Conservation (phyloP, 148 eudicot species). For the Salicornia ramosissima region DNA sequence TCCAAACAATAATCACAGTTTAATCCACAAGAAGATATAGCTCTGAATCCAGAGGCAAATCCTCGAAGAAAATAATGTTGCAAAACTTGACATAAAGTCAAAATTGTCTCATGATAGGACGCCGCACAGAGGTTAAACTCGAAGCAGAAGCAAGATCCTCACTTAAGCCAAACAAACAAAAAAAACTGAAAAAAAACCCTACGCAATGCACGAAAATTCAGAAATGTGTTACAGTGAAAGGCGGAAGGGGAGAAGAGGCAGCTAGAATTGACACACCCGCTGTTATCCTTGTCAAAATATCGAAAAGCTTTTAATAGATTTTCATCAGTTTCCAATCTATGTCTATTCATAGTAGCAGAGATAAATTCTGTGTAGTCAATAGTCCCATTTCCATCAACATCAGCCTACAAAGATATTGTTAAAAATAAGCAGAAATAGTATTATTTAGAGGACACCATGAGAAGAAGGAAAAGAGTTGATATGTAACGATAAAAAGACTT, state of each 20-base stretch:
- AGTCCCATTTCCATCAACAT: slow-evolving; percentile 88
- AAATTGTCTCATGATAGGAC: too few relatives aligned
- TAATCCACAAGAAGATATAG: not conserved
- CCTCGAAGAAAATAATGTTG: not conserved
- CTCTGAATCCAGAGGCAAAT: not conserved
- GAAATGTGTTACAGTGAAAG: not conserved
- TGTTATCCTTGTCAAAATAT: slow-evolving; percentile 75
- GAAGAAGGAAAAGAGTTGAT: not conserved
- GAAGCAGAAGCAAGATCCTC: not conserved
- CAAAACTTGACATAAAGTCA: not conserved
- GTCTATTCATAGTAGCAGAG: slow-evolving; percentile 89
- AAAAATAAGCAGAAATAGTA: slow-evolving; percentile 9
- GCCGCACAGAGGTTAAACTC: not conserved
- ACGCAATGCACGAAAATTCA: not conserved
- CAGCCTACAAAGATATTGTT: slow-evolving; percentile 20
- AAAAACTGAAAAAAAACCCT: not conserved
- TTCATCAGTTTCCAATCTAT: slow-evolving; percentile 74
- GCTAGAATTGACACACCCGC: slow-evolving; percentile 53
- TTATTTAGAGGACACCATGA: not conserved
- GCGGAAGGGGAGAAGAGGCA: too few relatives aligned
- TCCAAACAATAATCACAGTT: not conserved
- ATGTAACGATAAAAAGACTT: not conserved
- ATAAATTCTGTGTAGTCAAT: slow-evolving; percentile 84
- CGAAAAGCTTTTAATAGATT: slow-evolving; percentile 76
- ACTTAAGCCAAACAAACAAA: too few relatives aligned